Base-by-base conservation (phyloP, 2,329 filamentous ascomycete genomes). In the Colletotrichum ledebouriae region DNA sequence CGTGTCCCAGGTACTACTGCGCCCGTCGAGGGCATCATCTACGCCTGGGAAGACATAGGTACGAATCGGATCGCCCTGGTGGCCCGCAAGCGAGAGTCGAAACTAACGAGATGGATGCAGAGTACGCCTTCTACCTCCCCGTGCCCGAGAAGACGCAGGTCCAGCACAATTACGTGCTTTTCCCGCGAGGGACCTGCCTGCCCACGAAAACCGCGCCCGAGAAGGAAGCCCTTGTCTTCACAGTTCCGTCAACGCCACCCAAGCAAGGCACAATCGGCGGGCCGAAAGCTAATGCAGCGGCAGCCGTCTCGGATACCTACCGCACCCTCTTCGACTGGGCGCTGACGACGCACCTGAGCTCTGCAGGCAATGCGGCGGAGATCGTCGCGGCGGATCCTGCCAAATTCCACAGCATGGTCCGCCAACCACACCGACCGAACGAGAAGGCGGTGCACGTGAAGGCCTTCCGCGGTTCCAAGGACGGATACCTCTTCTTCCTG, bases 401-500 rank as follows among this genome's bases (percentile, higher is more conserved):
- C 67, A 81, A 87, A 17, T 91, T 91, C 73, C 84, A 86, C 73
- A 88, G 86, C 69, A 81, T 83, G 42, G 79, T 86, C 13, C 83
- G 83, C 59, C 88, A 90, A 72, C 76, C 86, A 6, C 86, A 89
- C 71, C 82, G 88, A 33, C 88, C 87, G 1, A 83, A 81, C 59
- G 89, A 92, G 71, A 86, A 85, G 73, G 88, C 89, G 0, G 89
- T 91, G 17, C 88, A 91, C 72, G 85, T 92, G 50, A 88, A 86
- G 73, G 89, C 86, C 1, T 91, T 90, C 77, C 83, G 89, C 50
- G 90, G 90, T 20, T 89, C 85, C 66, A 92, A 92, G 75, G 90
- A 92, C 67, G 90, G 89, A 0, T 91, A 85, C 71, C 80, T 92
- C 1, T 92, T 91, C 74, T 91, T 92, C 74, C 79, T 92, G 15